Evolutionary conservation across 768 basidiomycete species (phyloP).

Genomic region (Hygrocybe coccinea): DNA sequence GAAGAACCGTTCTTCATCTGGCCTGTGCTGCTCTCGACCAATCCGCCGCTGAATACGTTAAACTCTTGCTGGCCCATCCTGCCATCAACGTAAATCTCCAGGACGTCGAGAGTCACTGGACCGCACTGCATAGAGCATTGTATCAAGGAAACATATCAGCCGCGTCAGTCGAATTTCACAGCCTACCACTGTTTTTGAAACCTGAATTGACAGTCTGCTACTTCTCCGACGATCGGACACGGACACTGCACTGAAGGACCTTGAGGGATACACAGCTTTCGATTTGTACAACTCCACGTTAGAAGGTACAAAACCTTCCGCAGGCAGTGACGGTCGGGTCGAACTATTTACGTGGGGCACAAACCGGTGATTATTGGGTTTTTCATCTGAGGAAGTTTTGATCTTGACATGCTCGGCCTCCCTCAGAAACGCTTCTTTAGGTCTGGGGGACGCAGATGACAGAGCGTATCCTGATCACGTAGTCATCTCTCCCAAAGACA

Average conservation of each 20-base stretch:
- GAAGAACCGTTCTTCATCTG: constrained; percentile 77
- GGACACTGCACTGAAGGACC: constrained; percentile 69
- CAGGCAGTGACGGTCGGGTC: constrained; percentile 30
- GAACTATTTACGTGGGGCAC: constrained; percentile 69
- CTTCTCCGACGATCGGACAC: constrained; percentile 72
- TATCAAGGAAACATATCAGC: constrained; percentile 73
- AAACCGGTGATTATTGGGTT: constrained; percentile 50
- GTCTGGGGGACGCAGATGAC: constrained; percentile 75
- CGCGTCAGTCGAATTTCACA: constrained; percentile 42
- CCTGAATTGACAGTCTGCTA: constrained; percentile 49
- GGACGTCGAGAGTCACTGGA: constrained; percentile 88
- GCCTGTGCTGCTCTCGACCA: constrained; percentile 62
- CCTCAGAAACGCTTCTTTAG: constrained; percentile 79
- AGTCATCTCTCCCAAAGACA: constrained; percentile 40
- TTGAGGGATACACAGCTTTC: constrained; percentile 86
- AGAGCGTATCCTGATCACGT: constrained; percentile 76
- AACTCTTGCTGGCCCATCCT: constrained; percentile 70
- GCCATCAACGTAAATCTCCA: constrained; percentile 70
- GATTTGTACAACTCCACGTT: constrained; percentile 92
- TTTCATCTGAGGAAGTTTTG: constrained; percentile 1
- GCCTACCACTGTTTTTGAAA: neutral
- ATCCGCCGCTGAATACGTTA: constrained; percentile 69
- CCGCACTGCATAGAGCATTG: constrained; percentile 81
- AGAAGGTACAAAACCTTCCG: constrained; percentile 58
- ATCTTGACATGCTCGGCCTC: neutral